Conservation (phyloP, 2,329 filamentous ascomycete species). For the Simplicillium aogashimaense region DNA sequence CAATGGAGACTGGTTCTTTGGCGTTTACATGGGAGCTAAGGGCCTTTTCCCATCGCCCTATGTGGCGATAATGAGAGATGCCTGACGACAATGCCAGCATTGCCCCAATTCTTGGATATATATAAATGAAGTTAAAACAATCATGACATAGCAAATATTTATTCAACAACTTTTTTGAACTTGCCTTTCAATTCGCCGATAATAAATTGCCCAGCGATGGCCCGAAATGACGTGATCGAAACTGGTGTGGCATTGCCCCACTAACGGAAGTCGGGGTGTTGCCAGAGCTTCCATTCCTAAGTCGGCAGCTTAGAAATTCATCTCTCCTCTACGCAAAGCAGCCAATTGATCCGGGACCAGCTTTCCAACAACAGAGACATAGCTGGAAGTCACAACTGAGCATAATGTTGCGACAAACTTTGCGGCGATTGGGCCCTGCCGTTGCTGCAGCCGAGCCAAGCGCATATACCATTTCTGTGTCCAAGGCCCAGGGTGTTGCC, state of each 20-base stretch:
- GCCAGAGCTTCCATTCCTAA: too few species aligned
- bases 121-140: background rate
- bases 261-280: background rate
- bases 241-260: background rate
- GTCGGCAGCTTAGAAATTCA: background rate
- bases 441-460: constrained; percentile 38
- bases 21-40: constrained; percentile 69
- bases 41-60: constrained; percentile 77
- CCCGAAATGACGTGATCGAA: background rate
- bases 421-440: constrained; percentile 44
- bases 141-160: too few species aligned
- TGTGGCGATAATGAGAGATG: constrained; percentile 40
- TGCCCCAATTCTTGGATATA: background rate
- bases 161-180: background rate
- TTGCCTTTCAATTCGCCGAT: too few species aligned
- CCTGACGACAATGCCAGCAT: constrained; percentile 1
- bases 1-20: constrained; percentile 86
- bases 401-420: constrained; percentile 59
- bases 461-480: constrained; percentile 60
- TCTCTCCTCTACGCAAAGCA: background rate
- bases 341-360: background rate
- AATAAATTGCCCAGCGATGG: background rate
- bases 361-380: background rate
- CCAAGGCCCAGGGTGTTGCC: constrained; percentile 69
- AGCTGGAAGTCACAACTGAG: constrained; percentile 1